Conservation (phyloP, 176 grass and related monocot genomes). For the Eremochloa ophiuroides region DNA sequence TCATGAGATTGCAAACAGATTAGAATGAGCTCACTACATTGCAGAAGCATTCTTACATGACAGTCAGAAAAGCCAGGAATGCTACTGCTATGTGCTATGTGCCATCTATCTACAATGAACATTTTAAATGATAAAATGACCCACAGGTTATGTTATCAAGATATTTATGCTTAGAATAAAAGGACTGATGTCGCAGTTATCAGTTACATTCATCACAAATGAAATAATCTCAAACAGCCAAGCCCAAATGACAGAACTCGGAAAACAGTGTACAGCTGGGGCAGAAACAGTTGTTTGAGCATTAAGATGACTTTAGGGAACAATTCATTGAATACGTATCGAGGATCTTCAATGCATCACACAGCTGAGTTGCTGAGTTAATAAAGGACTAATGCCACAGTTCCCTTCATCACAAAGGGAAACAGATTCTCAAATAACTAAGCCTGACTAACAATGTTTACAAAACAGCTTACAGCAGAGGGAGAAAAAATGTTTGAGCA, state of each 20-base stretch:
- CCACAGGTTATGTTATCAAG: not conserved
- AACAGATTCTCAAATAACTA: not conserved
- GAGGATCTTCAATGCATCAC: not conserved
- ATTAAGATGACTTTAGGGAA: not conserved
- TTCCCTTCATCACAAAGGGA: not conserved
- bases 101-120: not conserved
- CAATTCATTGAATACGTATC: too few species aligned
- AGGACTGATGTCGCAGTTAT: not conserved
- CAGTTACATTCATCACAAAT: not conserved
- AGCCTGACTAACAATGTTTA: not conserved
- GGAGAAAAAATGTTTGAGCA: not conserved
- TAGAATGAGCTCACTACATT: not conserved
- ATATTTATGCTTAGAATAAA: not conserved
- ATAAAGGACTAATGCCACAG: not conserved
- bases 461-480: not conserved
- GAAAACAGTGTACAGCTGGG: not conserved
- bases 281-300: not conserved
- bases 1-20: not conserved
- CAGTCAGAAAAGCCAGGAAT: not conserved
- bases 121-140: not conserved
- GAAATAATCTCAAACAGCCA: not conserved
- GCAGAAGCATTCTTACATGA: not conserved
- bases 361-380: not conserved
- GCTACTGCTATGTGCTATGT: not conserved
- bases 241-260: not conserved